Conservation (phyloP, 257 asterid genomes). For the Penstemon newberryi region DNA sequence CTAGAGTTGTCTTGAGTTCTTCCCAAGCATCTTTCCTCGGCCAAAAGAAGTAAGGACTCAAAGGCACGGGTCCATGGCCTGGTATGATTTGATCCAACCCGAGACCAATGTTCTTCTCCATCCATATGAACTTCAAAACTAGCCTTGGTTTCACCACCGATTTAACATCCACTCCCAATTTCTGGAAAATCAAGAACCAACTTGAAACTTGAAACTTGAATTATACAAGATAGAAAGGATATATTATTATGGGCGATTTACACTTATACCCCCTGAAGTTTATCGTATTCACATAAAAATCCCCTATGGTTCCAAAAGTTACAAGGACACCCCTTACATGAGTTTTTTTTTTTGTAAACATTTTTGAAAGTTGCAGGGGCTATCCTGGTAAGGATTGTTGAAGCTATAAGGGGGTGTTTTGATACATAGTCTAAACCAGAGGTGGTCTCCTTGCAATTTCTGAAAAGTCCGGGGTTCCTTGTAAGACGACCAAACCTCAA, state of each 20-base stretch:
- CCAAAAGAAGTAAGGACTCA: conserved; percentile 56
- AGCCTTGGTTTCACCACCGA: conserved; percentile 38
- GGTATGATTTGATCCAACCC: conserved; percentile 48
- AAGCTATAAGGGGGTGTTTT: no score
- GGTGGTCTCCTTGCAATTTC: no score
- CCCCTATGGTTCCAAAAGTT: no score
- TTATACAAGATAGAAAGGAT: background rate
- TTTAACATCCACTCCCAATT: conserved; percentile 23
- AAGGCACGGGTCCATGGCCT: conserved; percentile 48
- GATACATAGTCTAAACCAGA: no score
- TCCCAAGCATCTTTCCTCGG: conserved; percentile 62
- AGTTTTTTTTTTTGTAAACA: background rate
- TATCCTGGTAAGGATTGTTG: no score
- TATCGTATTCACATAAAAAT: no score
- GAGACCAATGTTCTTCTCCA: conserved; percentile 65
- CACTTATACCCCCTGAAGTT: no score
- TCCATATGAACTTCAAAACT: conserved; percentile 59
- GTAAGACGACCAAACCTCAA: no score
- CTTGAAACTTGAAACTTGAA: background rate
- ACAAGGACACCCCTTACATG: background rate
- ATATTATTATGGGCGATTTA: no score
- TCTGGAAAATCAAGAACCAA: conserved; percentile 16
- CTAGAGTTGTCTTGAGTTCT: conserved; percentile 48
- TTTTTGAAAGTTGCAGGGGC: background rate
- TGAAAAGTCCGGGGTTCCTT: no score